Evolutionary conservation across 257 asterid genomes (phyloP).

Genomic region (Pogostemon cablin): DNA sequence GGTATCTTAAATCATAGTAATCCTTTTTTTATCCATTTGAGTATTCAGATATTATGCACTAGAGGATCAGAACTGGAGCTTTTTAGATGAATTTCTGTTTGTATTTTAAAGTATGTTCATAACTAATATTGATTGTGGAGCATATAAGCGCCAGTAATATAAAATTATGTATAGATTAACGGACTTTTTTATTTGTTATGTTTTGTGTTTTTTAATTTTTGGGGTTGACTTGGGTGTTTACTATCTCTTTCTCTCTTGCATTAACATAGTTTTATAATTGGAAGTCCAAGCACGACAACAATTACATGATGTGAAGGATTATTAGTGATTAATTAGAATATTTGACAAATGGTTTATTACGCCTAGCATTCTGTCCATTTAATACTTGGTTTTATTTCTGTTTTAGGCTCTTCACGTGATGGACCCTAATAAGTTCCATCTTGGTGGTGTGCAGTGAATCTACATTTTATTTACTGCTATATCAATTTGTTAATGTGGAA

Average conservation of each 20-base stretch:
- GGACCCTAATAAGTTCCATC: slow-evolving; percentile 96
- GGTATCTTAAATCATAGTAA: too few species aligned
- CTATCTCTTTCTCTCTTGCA: not conserved
- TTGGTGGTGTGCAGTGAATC: too few species aligned
- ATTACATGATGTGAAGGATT: not conserved
- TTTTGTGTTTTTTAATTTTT: not conserved
- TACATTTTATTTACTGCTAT: too few species aligned
- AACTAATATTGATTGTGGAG: not conserved
- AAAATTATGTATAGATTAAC: not conserved
- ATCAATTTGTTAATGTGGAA: too few species aligned
- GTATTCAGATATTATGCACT: too few species aligned
- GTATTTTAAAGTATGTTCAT: slow-evolving; percentile 9
- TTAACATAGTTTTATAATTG: not conserved
- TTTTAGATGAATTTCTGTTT: not conserved
- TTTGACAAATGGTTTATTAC: not conserved
- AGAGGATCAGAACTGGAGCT: too few species aligned
- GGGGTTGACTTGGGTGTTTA: not conserved
- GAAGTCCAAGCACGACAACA: not conserved
- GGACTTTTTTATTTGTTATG: not conserved
- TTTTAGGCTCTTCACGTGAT: slow-evolving; percentile 96
- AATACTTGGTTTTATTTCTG: slow-evolving; percentile 28
- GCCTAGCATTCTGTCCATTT: slow-evolving; percentile 23
- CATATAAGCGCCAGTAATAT: not conserved
- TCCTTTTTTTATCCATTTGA: too few species aligned
- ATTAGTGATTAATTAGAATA: not conserved